Percentiles rank a stretch among this genome's conserved stretches.
Evolutionary conservation across 1,284 basidiomycete genomes (phyloP).

Genomic region (Apiotrichum veenhuisii): DNA sequence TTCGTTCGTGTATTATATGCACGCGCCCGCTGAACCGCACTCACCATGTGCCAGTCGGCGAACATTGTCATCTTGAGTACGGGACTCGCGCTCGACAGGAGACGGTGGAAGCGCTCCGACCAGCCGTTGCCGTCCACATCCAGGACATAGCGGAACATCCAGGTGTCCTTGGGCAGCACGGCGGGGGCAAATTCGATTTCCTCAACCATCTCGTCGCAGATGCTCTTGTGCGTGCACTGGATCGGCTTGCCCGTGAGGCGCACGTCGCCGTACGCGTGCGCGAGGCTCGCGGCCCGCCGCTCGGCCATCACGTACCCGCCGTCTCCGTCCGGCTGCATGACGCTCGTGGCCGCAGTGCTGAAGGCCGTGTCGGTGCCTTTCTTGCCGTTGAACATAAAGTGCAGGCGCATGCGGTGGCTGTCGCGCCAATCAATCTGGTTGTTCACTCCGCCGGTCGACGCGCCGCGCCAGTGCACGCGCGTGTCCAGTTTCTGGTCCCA

Average conservation of each 20-base stretch:
- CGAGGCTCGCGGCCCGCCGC: constrained; percentile 34
- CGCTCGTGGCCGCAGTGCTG: constrained; percentile 32
- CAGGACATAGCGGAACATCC: constrained; percentile 49
- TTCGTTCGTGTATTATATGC: background rate
- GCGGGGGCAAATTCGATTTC: constrained; percentile 52
- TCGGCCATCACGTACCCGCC: constrained; percentile 35
- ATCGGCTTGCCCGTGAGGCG: constrained; percentile 45
- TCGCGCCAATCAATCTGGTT: constrained; percentile 47
- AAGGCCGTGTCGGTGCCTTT: constrained; percentile 36
- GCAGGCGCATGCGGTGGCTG: constrained; percentile 48
- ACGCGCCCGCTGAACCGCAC: constrained; percentile 12
- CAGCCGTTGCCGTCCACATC: constrained; percentile 62
- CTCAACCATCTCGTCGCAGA: constrained; percentile 37
- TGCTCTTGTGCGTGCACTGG: constrained; percentile 27
- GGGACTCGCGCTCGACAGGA: constrained; percentile 48
- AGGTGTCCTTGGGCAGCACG: constrained; percentile 55
- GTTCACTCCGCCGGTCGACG: constrained; percentile 48
- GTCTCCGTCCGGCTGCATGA: constrained; percentile 46
- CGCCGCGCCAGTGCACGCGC: constrained; percentile 51
- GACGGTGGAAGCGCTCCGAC: constrained; percentile 60
- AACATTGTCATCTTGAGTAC: constrained; percentile 51
- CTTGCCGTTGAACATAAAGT: constrained; percentile 47
- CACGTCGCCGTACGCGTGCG: constrained; percentile 48
- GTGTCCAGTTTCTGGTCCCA: constrained; percentile 48
- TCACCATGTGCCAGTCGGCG: constrained; percentile 49